Conservation (phyloP, 371 early-diverging fungal genomes). For the Rhizopus delemar region DNA sequence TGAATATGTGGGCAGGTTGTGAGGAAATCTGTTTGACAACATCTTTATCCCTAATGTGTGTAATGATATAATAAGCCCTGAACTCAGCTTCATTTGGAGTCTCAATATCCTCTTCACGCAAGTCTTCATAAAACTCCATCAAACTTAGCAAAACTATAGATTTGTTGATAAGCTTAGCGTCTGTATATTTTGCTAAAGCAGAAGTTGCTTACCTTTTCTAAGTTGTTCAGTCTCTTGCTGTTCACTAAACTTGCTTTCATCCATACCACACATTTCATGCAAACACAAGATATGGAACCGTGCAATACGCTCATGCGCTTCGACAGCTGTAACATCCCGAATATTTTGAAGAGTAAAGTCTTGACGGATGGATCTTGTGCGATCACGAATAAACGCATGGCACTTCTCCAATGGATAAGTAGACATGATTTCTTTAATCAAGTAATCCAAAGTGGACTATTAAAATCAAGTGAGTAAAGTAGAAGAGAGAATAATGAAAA, state of each 20-base stretch:
- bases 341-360: slow-evolving; percentile 89
- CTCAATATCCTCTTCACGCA: slow-evolving; percentile 50
- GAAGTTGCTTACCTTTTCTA: slow-evolving; percentile 65
- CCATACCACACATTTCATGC: slow-evolving; percentile 72
- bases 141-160: slow-evolving; percentile 70
- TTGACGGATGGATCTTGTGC: slow-evolving; percentile 84
- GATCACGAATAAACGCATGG: slow-evolving; percentile 87
- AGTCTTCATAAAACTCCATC: slow-evolving; percentile 83
- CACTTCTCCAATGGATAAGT: slow-evolving; percentile 59
- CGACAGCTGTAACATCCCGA: slow-evolving; percentile 66
- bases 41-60: slow-evolving; percentile 72
- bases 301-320: slow-evolving; percentile 82
- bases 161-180: too few species aligned
- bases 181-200: not conserved
- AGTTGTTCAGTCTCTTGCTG: slow-evolving; percentile 90
- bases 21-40: slow-evolving; percentile 63
- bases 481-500: not conserved
- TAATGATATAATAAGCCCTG: slow-evolving; percentile 79
- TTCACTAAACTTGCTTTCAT: slow-evolving; percentile 62
- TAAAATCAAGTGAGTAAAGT: too few species aligned
- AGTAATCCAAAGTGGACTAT: slow-evolving; percentile 76
- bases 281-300: slow-evolving; percentile 85
- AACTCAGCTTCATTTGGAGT: slow-evolving; percentile 88
- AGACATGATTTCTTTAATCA: slow-evolving; percentile 65
- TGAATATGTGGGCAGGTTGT: slow-evolving; percentile 56